A percentile compares a stretch with the other conserved stretches of the same genome.
Evolutionary conservation across 208 protist species (phyloP).

Genomic region (Eutreptiella sp.): DNA sequence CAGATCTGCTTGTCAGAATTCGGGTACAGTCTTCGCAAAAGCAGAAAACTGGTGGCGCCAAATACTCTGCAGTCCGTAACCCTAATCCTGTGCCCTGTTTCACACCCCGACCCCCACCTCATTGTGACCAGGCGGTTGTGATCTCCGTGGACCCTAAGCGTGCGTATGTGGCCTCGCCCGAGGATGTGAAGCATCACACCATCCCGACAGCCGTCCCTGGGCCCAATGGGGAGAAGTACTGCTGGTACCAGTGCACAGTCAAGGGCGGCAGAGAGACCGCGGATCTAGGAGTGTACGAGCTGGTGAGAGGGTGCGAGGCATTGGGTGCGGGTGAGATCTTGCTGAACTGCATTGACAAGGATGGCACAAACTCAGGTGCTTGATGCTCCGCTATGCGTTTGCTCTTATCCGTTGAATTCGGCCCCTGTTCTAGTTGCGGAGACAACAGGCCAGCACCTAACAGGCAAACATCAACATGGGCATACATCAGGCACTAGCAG

Average conservation of each 20-base stretch:
- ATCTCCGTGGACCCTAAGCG: slow-evolving; percentile 50
- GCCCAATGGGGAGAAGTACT: slow-evolving; percentile 37
- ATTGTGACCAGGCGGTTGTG: slow-evolving; percentile 52
- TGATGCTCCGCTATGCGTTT: neutral
- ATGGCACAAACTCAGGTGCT: slow-evolving; percentile 40
- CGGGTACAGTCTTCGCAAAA: too few species aligned
- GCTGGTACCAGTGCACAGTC: slow-evolving; percentile 51
- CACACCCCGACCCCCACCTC: neutral
- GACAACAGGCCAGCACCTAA: too few species aligned
- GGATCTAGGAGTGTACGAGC: slow-evolving; percentile 33
- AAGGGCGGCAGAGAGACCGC: slow-evolving; percentile 36
- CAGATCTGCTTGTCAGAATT: too few species aligned
- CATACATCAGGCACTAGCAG: too few species aligned
- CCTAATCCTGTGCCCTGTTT: too few species aligned
- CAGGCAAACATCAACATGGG: too few species aligned
- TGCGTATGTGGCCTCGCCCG: slow-evolving; percentile 34
- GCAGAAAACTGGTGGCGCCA: too few species aligned
- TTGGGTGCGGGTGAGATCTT: slow-evolving; percentile 55
- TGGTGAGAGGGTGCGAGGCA: slow-evolving; percentile 35
- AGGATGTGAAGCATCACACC: slow-evolving; percentile 17
- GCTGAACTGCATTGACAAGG: slow-evolving; percentile 59
- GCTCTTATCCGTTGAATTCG: neutral
- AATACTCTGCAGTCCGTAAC: too few species aligned
- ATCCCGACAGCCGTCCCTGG: slow-evolving; percentile 16
- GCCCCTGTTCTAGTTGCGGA: too few species aligned